Percentiles rank a stretch among this genome's conserved stretches.
Evolutionary conservation across 371 early-diverging fungal species (phyloP).

Genomic region (Mucor piriformis): DNA sequence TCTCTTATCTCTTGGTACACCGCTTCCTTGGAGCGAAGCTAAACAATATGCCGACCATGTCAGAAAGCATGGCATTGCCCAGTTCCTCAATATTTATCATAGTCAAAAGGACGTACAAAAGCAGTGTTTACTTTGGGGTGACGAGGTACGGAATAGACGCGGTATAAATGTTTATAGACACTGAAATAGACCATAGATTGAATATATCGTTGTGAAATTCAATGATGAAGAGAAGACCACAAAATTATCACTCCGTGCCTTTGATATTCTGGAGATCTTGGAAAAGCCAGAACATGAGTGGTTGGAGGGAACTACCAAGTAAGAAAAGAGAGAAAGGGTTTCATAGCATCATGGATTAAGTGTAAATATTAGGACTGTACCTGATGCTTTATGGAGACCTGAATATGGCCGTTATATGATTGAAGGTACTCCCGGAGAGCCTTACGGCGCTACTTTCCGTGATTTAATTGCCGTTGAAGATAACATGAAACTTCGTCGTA

Average conservation of each 20-base stretch:
- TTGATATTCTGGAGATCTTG: constrained; percentile 80
- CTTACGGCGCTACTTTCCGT: constrained; percentile 85
- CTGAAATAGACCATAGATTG: constrained; percentile 60
- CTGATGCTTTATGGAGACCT: constrained; percentile 89
- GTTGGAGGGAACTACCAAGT: constrained; percentile 38
- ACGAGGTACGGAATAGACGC: constrained; percentile 71
- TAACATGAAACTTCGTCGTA: constrained; percentile 88
- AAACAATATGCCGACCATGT: constrained; percentile 87
- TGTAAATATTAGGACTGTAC: constrained; percentile 20
- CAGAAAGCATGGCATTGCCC: constrained; percentile 89
- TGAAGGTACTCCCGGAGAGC: constrained; percentile 92
- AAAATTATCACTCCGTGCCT: constrained; percentile 80
- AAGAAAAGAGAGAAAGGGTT: constrained; percentile 9
- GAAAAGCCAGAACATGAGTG: constrained; percentile 75
- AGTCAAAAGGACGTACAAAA: constrained; percentile 75
- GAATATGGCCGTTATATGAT: constrained; percentile 97
- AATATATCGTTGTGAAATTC: constrained; percentile 87
- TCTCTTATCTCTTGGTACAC: constrained; percentile 93
- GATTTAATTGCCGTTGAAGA: constrained; percentile 85
- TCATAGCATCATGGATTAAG: background rate
- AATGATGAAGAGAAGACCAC: constrained; percentile 76
- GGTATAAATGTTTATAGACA: background rate
- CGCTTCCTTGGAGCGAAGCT: constrained; percentile 92
- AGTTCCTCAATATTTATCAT: constrained; percentile 90
- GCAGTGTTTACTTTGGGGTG: constrained; percentile 92